These are phyloP conservation scores for Fusarium beomiforme DNA, from an alignment of 2,329 filamentous ascomycete genomes.

Conservation along the genomic window DNA sequence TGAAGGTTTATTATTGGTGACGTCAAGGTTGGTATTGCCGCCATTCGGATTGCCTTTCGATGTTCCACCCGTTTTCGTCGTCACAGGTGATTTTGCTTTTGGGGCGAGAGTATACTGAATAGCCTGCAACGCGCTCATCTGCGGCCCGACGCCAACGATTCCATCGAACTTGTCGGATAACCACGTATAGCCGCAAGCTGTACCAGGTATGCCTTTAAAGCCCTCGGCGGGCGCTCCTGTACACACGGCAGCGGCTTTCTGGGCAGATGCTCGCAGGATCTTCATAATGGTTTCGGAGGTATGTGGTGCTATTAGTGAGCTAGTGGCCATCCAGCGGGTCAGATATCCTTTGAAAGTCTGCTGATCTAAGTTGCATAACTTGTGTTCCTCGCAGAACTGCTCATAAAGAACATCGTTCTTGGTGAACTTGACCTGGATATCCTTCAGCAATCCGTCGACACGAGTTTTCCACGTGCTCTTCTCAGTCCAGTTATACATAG, in stretches of 20 bases:
- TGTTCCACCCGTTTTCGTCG: constrained; percentile 67
- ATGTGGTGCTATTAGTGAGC: constrained; percentile 61
- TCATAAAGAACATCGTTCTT: constrained; percentile 67
- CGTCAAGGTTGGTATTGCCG: constrained; percentile 48
- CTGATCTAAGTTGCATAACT: constrained; percentile 75
- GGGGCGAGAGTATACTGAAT: constrained; percentile 68
- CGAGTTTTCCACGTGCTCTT: constrained; percentile 65
- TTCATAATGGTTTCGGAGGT: not conserved
- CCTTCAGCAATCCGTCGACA: constrained; percentile 65
- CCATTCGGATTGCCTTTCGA: constrained; percentile 62
- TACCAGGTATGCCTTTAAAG: constrained; percentile 64
- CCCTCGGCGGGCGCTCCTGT: constrained; percentile 53
- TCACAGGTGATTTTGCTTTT: constrained; percentile 56
- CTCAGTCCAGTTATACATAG: constrained; percentile 71
- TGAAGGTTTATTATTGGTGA: constrained; percentile 33
- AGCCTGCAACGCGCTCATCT: constrained; percentile 74
- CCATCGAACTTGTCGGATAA: constrained; percentile 66
- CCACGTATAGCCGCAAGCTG: constrained; percentile 76
- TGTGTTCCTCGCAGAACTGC: constrained; percentile 69
- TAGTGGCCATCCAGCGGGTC: constrained; percentile 70
- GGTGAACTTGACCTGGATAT: constrained; percentile 64
- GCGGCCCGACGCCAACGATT: constrained; percentile 70
- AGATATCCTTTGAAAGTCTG: constrained; percentile 81
- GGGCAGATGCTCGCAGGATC: constrained; percentile 2
- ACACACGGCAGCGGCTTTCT: constrained; percentile 64